A percentile compares a stretch with the other conserved stretches of the same genome.
These are phyloP conservation scores for Bremia lactucae DNA, from an alignment of 352 stramenopile genomes.

Conservation along the genomic window DNA sequence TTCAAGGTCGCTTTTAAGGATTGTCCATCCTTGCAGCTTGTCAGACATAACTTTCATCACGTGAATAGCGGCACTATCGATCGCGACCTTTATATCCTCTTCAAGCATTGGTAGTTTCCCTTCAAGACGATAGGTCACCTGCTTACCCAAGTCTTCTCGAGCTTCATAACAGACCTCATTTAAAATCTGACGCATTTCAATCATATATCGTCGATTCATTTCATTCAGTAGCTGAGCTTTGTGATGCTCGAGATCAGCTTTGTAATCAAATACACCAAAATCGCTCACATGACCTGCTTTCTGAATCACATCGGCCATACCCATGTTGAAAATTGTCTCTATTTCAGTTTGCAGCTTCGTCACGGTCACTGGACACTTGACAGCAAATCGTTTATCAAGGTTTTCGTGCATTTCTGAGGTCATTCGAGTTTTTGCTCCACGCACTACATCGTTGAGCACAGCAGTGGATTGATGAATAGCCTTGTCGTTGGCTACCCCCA, in stretches of 20 bases:
- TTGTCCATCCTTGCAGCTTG: slow-evolving; percentile 62
- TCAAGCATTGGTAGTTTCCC: slow-evolving; percentile 54
- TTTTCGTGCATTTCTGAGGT: slow-evolving; percentile 50
- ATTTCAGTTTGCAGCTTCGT: slow-evolving; percentile 47
- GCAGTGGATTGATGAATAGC: slow-evolving; percentile 48
- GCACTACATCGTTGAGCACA: slow-evolving; percentile 40
- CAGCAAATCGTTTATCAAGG: slow-evolving; percentile 44
- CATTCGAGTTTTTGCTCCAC: slow-evolving; percentile 43
- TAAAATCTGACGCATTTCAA: slow-evolving; percentile 69
- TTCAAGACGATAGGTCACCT: slow-evolving; percentile 48
- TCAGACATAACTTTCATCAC: slow-evolving; percentile 40
- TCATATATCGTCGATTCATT: slow-evolving; percentile 62
- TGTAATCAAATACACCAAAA: slow-evolving; percentile 26
- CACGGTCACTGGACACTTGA: slow-evolving; percentile 40
- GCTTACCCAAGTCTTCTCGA: slow-evolving; percentile 51
- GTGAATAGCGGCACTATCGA: slow-evolving; percentile 44
- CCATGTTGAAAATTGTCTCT: slow-evolving; percentile 27
- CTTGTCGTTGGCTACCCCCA: slow-evolving; percentile 65
- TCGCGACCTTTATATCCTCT: slow-evolving; percentile 47
- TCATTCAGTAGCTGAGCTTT: slow-evolving; percentile 54
- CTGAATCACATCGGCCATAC: slow-evolving; percentile 24
- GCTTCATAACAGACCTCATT: slow-evolving; percentile 52
- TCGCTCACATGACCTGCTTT: slow-evolving; percentile 15
- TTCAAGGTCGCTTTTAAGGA: slow-evolving; percentile 49
- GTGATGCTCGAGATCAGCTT: slow-evolving; percentile 46